Base-by-base conservation (phyloP, 495 filamentous ascomycete genomes). In the Aspergillus egyptiacus region DNA sequence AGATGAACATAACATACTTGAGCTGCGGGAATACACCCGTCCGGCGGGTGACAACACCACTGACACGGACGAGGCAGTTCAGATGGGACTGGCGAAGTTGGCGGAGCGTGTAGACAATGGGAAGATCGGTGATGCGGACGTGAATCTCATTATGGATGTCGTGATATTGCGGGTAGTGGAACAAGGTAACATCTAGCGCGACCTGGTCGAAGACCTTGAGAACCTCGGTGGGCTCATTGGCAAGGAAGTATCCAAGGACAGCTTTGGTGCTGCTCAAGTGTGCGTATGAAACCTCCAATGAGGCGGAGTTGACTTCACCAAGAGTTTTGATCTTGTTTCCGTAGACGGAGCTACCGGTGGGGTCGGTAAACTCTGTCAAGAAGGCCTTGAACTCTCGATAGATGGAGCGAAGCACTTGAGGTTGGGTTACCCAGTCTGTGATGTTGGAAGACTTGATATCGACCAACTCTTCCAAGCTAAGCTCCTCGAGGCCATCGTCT, bases 11-110 rank as follows among this genome's bases (percentile, higher is more conserved):
- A 59, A 99, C 86, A 61, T 96, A 95, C 66, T 97, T 96, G 44
- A 99, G 70, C 68, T 99, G 94, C 1, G 94, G 94, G 71, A 99
- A 99, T 42, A 99, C 94, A 37, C 94, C 94, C n/a, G 83, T 91
- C 45, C 94, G 82, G 45, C 94, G 84, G 20, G 94, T 99, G 44
- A 99, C 94, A 2, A 97, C 94, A 54, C 94, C 94, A 58, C 82
- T 85, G 36, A 97, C 94, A 27, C 93, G 86, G 27, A 99, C 87
- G 6, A 99, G 79, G 60, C 91, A 96, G 75, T 97, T 97, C 49
- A 99, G 83, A 62, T 99, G 94, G 6, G 86, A 86, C 71, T 99
- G 94, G 48, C 94, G 88, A 38, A 99, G 75, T 65, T 97, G 90
- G 38, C 94, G 90, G 48, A 99, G 83, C n/a, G 93, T 97, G 68